Evolutionary conservation across 805 yeast species (phyloP), one percentile per base, ranked within the genome.

Genomic region (Myxozyma mucilagina): DNA sequence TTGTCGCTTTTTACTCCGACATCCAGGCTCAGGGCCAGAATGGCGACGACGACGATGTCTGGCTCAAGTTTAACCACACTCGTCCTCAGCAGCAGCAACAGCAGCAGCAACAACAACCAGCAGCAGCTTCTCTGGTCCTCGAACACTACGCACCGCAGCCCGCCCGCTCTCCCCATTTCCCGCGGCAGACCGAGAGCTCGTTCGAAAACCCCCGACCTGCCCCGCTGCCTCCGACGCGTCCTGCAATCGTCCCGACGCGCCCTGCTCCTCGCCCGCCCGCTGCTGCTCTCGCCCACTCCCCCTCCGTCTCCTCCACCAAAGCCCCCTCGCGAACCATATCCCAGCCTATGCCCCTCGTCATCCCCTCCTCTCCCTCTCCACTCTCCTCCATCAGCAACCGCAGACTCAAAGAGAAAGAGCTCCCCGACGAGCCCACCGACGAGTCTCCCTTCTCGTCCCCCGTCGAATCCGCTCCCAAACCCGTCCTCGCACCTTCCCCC

Each of bases 1-100:
- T 87, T 63, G 90, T 87, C n/a, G 88, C 88, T 44, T 87, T 87
- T 69, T 87, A 87, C 72, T 69, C 72, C 7, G 70, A 74, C 24
- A 68, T 68, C 41, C 53, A 73, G 59, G 57, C 70, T 49, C 64
- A 73, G 29, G 29, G 29, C 29, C 29, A 3, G 29, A 24, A 24
- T 61, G 64, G 67, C n/a, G 68, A 59, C 14, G 63, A 67, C 35
- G 64, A 67, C 45, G 66, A 59, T 29, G 70, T 74, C 11, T 74
- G 69, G 69, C 53, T 47, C n/a, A 67, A 67, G 48, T 67, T 67
- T 42, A 65, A 60, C 44, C 54, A 67, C 35, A 67, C 69, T 11
- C 57, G 49, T 41, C 59, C 34, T 14, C 61, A 50, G 11, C 59
- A 59, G 35, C 32, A 38, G 48, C 29, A 52, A 18, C 32, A 50